Conservation (phyloP, 1,284 basidiomycete genomes). For the Cryptococcus sp. region DNA sequence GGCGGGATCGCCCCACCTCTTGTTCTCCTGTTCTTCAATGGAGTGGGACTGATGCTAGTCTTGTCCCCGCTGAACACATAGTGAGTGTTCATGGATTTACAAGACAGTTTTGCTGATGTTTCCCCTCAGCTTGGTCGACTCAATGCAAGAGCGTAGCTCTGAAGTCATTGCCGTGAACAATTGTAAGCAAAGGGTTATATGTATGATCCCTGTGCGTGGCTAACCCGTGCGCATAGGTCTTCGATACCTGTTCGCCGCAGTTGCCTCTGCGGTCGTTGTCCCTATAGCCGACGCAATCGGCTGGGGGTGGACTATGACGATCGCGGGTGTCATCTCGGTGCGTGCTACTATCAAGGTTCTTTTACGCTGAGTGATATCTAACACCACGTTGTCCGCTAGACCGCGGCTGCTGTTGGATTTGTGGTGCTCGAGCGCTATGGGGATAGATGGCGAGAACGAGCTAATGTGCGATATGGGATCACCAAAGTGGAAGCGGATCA, state of each 20-base stretch:
- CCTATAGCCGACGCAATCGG: slow-evolving; percentile 62
- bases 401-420: slow-evolving; percentile 1
- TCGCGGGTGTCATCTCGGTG: slow-evolving; percentile 54
- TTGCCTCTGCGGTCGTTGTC: slow-evolving; percentile 56
- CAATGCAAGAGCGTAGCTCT: slow-evolving; percentile 59
- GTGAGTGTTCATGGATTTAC: slow-evolving; percentile 12
- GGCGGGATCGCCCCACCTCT: slow-evolving; percentile 49
- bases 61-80: slow-evolving; percentile 62
- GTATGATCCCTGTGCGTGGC: too few relatives aligned
- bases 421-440: slow-evolving; percentile 29
- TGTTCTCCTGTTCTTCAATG: slow-evolving; percentile 51
- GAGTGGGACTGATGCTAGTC: slow-evolving; percentile 53
- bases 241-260: slow-evolving; percentile 49
- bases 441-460: slow-evolving; percentile 35
- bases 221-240: slow-evolving; percentile 17
- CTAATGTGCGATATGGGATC: slow-evolving; percentile 23
- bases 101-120: background rate
- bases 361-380: background rate
- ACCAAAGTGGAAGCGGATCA: slow-evolving; percentile 19
- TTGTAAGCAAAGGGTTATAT: slow-evolving; percentile 21
- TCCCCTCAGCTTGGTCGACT: slow-evolving; percentile 55
- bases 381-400: background rate
- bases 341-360: slow-evolving; percentile 7
- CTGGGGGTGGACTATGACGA: slow-evolving; percentile 59
- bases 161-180: slow-evolving; percentile 57